These are phyloP conservation scores for Pythium scleroteichum DNA, from an alignment of 352 stramenopile species.

Conservation along the genomic window DNA sequence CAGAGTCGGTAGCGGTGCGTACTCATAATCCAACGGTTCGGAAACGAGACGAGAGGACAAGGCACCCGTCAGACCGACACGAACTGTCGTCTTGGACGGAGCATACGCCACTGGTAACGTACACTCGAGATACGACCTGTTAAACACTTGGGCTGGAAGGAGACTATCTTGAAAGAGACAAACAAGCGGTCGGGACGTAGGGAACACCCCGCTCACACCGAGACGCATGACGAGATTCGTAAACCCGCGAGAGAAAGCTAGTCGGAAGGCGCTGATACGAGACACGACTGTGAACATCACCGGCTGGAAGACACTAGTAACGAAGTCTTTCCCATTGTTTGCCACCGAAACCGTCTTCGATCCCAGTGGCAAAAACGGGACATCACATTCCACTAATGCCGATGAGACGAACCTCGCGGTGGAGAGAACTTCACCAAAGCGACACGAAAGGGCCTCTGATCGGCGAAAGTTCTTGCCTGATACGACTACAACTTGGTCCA, in stretches of 20 bases:
- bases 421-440: constrained; percentile 40
- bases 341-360: constrained; percentile 43
- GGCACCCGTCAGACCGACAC: constrained; percentile 4
- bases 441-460: constrained; percentile 40
- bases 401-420: constrained; percentile 44
- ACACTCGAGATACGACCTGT: constrained; percentile 25
- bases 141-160: constrained; percentile 3
- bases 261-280: constrained; percentile 8
- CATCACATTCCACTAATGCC: constrained; percentile 47
- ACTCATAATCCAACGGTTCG: constrained; percentile 9
- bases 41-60: neutral
- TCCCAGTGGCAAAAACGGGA: constrained; percentile 50
- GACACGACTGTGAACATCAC: constrained; percentile 16
- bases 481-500: constrained; percentile 29
- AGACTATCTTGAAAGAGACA: constrained; percentile 10
- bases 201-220: constrained; percentile 24
- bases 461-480: constrained; percentile 54
- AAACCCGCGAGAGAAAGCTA: constrained; percentile 7
- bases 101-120: neutral
- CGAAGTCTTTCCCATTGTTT: constrained; percentile 65
- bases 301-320: constrained; percentile 2
- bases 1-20: constrained; percentile 1
- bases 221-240: constrained; percentile 5
- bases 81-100: neutral
- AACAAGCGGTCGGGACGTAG: neutral